Conservation (phyloP, 768 basidiomycete species). For the Symmetrospora coprosmae region DNA sequence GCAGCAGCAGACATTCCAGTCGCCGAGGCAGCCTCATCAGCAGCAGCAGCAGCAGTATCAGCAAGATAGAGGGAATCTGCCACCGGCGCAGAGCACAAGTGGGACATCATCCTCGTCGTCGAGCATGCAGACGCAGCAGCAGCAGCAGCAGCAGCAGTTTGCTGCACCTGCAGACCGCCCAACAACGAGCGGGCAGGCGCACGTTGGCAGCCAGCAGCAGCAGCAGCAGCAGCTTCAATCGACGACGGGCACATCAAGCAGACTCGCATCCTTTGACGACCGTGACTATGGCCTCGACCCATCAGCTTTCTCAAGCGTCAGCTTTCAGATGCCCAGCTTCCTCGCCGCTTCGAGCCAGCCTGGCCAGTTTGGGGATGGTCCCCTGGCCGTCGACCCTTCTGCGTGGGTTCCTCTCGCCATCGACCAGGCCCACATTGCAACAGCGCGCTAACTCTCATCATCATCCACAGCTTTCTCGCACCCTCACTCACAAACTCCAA, state of each 20-base stretch:
- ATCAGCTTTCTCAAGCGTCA: slow-evolving; percentile 9
- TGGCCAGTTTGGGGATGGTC: slow-evolving; percentile 12
- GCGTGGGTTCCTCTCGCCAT: background rate
- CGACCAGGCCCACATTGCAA: no score
- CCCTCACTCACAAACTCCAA: background rate
- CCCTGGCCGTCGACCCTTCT: slow-evolving; percentile 7
- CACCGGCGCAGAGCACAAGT: no score
- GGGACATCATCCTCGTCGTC: no score
- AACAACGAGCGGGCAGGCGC: background rate
- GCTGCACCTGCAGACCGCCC: background rate
- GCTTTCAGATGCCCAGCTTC: slow-evolving; percentile 18
- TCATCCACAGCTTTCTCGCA: background rate
- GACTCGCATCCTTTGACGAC: background rate
- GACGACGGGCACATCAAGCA: background rate
- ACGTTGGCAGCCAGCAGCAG: background rate
- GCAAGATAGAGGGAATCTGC: no score
- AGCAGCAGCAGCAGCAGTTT: slow-evolving; percentile 1
- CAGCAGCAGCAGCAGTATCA: no score
- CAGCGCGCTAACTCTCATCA: no score
- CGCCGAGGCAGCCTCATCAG: no score
- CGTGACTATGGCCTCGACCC: slow-evolving; percentile 16
- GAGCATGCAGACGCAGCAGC: background rate
- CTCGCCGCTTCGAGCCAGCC: slow-evolving; percentile 9
- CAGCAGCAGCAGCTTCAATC: background rate
- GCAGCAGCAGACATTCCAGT: no score